Base-by-base conservation (phyloP, 192 early-diverging fungal species). In the Allomyces macrogynus region DNA sequence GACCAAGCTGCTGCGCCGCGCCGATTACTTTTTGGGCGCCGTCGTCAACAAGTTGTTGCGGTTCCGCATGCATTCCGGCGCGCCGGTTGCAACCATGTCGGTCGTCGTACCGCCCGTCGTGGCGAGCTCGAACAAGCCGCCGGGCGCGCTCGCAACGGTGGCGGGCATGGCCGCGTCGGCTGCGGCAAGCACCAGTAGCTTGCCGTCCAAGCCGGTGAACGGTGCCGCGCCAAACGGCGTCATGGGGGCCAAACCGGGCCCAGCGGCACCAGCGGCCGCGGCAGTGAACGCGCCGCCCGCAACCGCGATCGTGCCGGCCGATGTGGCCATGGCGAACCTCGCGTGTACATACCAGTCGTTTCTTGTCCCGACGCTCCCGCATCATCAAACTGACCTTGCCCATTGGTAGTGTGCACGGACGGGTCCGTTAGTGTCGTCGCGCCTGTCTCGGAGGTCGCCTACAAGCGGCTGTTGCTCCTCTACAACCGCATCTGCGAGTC, bases 401-500 rank as follows among this genome's bases (percentile, higher is more conserved):
- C 32, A 40, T 40, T 40, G n/a, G 32, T 40, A 40, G 32, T 40
- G 32, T 40, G 32, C 32, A 40, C 32, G 61, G 86, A 89, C 68
- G 91, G 89, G 42, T 74, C 82, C 5, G 70, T 93, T 23, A 70
- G 67, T 7, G 72, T 84, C 67, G 68, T 90, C 23, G 77, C 83
- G 0, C 89, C 93, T 20, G 79, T 96, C 25, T 80, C 90, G 0
- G 96, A 99, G 71, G 93, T 88, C 71, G 80, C 87, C 24, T 97
- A 88, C 72, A 96, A 95, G 75, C 83, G 96, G 23, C 71, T 96
- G 25, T 84, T 86, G 42, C 81, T 85, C 1, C 72, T 99, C 20
- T 89, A 89, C 67, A 77, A 85, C 23, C 86, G 49, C 49, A 14
- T 57, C 49, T 14, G 12, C 49, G 49, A 57, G 49, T n/a, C 9